Conservation (phyloP, 768 basidiomycete species). For the Tubosaeta brunneosetosa region DNA sequence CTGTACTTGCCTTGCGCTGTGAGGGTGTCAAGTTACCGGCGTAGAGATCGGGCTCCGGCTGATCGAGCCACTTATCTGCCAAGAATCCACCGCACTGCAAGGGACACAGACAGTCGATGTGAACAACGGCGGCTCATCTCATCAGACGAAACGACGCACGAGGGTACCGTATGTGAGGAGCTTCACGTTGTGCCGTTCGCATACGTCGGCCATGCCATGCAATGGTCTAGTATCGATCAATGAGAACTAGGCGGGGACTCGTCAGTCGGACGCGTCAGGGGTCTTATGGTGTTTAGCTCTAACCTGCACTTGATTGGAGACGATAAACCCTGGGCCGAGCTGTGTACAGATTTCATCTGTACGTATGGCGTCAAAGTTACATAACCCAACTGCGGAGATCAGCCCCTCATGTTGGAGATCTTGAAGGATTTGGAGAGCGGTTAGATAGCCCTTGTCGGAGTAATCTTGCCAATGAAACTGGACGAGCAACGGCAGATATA, state of each 20-base stretch:
- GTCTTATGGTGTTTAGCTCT: conserved; percentile 2
- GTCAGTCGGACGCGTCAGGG: conserved; percentile 9
- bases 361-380: conserved; percentile 73
- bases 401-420: conserved; percentile 56
- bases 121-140: background rate
- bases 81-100: conserved; percentile 79
- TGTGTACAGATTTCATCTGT: conserved; percentile 79
- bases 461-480: conserved; percentile 84
- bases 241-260: conserved; percentile 53
- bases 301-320: conserved; percentile 84
- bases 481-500: background rate
- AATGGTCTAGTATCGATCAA: conserved; percentile 75
- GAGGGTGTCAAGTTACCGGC: conserved; percentile 68
- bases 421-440: conserved; percentile 46
- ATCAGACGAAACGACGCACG: conserved; percentile 38
- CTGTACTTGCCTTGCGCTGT: conserved; percentile 62
- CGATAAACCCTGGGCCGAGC: conserved; percentile 64
- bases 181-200: conserved; percentile 66
- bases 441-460: conserved; percentile 44
- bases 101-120: background rate
- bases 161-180: conserved; percentile 79
- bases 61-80: conserved; percentile 67
- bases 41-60: conserved; percentile 69
- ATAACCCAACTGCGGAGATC: conserved; percentile 66
- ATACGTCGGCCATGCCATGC: conserved; percentile 74